A percentile compares a stretch with the other conserved stretches of the same genome.
These are phyloP conservation scores for Sergeia podlipaevii DNA, from an alignment of 208 protist species.

Conservation along the genomic window DNA sequence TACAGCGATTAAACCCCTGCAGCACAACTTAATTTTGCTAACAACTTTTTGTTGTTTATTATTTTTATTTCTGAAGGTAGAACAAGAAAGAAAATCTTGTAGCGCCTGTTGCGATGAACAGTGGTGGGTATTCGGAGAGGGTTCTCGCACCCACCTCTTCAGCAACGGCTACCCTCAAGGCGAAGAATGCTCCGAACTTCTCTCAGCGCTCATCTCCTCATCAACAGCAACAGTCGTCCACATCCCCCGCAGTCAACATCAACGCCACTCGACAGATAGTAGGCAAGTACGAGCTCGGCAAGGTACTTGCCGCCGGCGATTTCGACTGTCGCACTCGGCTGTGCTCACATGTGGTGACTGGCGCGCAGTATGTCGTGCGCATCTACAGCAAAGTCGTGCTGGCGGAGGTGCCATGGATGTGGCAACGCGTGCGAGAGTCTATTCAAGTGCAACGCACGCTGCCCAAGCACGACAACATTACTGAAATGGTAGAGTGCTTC, in stretches of 20 bases:
- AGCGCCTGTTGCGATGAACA: no score
- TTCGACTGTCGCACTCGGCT: conserved; percentile 84
- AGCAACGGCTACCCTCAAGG: no score
- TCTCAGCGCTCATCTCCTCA: background rate
- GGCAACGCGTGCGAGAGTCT: conserved; percentile 64
- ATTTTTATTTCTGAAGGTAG: no score
- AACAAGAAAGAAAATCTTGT: no score
- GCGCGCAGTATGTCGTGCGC: conserved; percentile 74
- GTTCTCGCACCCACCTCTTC: no score
- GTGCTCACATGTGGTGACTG: conserved; percentile 76
- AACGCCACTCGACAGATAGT: conserved; percentile 41
- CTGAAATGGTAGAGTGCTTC: conserved; percentile 88
- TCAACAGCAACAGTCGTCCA: background rate
- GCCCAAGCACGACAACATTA: conserved; percentile 72
- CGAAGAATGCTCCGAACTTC: no score
- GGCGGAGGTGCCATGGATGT: conserved; percentile 80
- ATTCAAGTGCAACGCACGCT: conserved; percentile 82
- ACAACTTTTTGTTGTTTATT: no score
- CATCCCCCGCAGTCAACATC: background rate
- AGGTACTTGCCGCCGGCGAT: conserved; percentile 70
- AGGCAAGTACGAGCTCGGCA: conserved; percentile 83
- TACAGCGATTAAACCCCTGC: no score
- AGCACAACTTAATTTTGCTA: no score
- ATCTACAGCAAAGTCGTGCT: conserved; percentile 79
- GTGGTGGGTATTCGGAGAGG: no score